Percentiles rank a stretch among this genome's conserved stretches.
Evolutionary conservation across 306 rosid genomes (phyloP).

Genomic region (Medicago lupulina): DNA sequence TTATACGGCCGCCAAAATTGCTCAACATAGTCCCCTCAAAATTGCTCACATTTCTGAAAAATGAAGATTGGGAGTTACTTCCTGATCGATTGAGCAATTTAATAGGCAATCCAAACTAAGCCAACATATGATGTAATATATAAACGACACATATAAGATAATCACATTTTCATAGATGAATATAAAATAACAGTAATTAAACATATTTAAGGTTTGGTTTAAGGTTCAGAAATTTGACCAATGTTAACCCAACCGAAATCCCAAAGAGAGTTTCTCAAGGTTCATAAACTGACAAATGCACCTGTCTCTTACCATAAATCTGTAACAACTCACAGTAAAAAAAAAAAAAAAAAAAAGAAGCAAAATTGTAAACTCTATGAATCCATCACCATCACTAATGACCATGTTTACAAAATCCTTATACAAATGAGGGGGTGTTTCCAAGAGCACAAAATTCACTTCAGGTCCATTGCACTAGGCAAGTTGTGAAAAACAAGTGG

Average conservation of each 20-base stretch:
- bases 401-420: constrained; percentile 39
- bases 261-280: constrained; percentile 13
- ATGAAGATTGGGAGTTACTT: too few species aligned
- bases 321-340: constrained; percentile 10
- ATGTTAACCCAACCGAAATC: constrained; percentile 29
- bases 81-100: too few species aligned
- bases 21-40: too few species aligned
- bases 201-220: constrained; percentile 20
- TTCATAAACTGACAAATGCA: constrained; percentile 10
- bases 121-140: background rate
- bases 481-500: constrained; percentile 54
- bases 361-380: constrained; percentile 32
- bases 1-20: too few species aligned
- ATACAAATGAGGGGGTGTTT: background rate
- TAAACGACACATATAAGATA: constrained; percentile 1
- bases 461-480: constrained; percentile 59
- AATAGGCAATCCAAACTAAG: background rate
- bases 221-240: constrained; percentile 39
- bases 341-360: background rate
- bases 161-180: constrained; percentile 32
- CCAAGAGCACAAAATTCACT: constrained; percentile 36
- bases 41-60: too few species aligned
- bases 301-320: constrained; percentile 30
- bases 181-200: constrained; percentile 24
- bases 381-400: constrained; percentile 47